A percentile compares a stretch with the other conserved stretches of the same genome.
Conservation (phyloP, 2,329 filamentous ascomycete species). For the Claviceps purpurea region DNA sequence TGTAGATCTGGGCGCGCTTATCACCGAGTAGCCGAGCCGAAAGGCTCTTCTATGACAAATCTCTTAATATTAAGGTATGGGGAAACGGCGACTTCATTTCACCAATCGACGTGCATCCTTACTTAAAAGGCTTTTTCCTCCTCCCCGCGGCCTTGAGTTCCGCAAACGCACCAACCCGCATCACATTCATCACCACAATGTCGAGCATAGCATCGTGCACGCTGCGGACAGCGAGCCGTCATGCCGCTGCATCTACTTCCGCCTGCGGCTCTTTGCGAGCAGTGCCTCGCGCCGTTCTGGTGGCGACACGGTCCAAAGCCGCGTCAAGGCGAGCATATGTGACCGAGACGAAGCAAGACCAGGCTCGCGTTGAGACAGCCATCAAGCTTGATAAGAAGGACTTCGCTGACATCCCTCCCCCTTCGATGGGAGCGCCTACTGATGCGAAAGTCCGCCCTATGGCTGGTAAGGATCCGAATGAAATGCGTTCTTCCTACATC, state of each 20-base stretch:
- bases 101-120: conserved; percentile 1
- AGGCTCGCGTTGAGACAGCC: conserved; percentile 73
- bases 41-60: conserved; percentile 21
- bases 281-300: conserved; percentile 16
- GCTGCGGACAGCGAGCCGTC: conserved; percentile 61
- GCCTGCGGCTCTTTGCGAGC: conserved; percentile 15
- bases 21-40: conserved; percentile 24
- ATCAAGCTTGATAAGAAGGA: conserved; percentile 79
- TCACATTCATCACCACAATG: conserved; percentile 30
- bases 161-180: conserved; percentile 10
- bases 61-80: conserved; percentile 11
- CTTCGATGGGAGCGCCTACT: conserved; percentile 17
- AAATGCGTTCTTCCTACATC: not conserved
- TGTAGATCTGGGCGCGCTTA: conserved; percentile 14
- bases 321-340: conserved; percentile 55
- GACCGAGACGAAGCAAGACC: conserved; percentile 65
- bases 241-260: conserved; percentile 28
- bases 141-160: conserved; percentile 6
- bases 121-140: not conserved
- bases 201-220: conserved; percentile 52
- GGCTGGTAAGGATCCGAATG: conserved; percentile 30
- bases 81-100: conserved; percentile 1
- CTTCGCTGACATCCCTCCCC: conserved; percentile 45
- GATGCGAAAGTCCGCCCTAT: conserved; percentile 65
- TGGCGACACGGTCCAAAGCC: conserved; percentile 11